These are phyloP conservation scores for Cutaneotrichosporon mucoides DNA, from an alignment of 1,284 basidiomycete species.

Conservation along the genomic window DNA sequence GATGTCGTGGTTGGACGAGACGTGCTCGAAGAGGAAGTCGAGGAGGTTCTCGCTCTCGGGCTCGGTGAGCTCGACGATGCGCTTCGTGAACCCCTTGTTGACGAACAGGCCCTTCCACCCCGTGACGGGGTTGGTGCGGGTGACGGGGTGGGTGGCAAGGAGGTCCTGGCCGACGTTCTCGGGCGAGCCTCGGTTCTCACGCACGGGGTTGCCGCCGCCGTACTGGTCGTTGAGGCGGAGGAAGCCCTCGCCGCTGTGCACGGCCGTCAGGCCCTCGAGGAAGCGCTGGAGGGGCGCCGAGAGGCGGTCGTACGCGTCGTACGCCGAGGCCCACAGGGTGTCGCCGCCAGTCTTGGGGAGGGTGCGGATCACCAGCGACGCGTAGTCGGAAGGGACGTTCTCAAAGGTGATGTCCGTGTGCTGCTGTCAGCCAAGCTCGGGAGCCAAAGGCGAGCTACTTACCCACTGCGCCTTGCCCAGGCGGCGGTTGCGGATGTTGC, in stretches of 20 bases:
- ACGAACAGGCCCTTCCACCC: slow-evolving; percentile 75
- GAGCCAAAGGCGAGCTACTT: neutral
- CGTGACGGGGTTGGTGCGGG: slow-evolving; percentile 55
- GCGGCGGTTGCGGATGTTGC: slow-evolving; percentile 15
- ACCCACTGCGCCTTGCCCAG: slow-evolving; percentile 6
- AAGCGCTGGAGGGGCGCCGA: slow-evolving; percentile 57
- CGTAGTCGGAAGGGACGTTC: slow-evolving; percentile 60
- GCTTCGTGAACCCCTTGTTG: slow-evolving; percentile 60
- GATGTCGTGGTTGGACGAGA: slow-evolving; percentile 58
- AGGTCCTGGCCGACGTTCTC: slow-evolving; percentile 60
- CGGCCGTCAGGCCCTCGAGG: slow-evolving; percentile 58
- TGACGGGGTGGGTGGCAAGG: slow-evolving; percentile 59
- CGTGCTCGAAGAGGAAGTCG: slow-evolving; percentile 49
- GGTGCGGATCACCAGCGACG: slow-evolving; percentile 59
- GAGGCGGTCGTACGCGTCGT: slow-evolving; percentile 62
- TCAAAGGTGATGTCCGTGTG: slow-evolving; percentile 65
- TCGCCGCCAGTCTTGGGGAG: slow-evolving; percentile 53
- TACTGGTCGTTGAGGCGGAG: slow-evolving; percentile 38
- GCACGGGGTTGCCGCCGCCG: slow-evolving; percentile 4
- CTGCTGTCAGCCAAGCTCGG: slow-evolving; percentile 4
- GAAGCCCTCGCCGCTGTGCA: slow-evolving; percentile 58
- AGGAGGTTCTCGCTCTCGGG: slow-evolving; percentile 54
- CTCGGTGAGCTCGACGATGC: slow-evolving; percentile 58
- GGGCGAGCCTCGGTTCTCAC: slow-evolving; percentile 54
- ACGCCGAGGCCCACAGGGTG: slow-evolving; percentile 54